phyloP scores from a whole-genome alignment of 2,329 filamentous ascomycete species.

The Ceratocystiopsis sp. region DNA sequence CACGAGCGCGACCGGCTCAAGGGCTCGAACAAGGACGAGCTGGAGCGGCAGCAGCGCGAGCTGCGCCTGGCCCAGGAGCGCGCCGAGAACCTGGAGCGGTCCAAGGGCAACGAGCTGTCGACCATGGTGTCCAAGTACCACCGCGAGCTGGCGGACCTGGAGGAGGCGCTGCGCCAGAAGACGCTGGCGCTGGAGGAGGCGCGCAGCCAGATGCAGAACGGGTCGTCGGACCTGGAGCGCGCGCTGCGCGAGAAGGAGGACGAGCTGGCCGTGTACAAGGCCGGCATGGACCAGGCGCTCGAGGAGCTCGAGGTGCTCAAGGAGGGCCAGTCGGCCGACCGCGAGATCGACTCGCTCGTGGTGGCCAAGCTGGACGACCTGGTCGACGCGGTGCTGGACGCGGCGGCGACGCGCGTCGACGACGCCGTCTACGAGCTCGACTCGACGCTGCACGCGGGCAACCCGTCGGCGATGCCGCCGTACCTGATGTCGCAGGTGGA shows the following conservation, averaged over 20 bases:
- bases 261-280: conserved; percentile 94
- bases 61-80: conserved; percentile 81
- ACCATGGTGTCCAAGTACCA: conserved; percentile 93
- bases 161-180: conserved; percentile 82
- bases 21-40: conserved; percentile 77
- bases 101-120: conserved; percentile 89
- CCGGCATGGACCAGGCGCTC: conserved; percentile 90
- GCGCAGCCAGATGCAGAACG: conserved; percentile 60
- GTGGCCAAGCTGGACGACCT: conserved; percentile 91
- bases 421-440: conserved; percentile 95
- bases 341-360: conserved; percentile 79
- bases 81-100: conserved; percentile 79
- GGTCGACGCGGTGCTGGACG: conserved; percentile 89
- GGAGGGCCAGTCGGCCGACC: conserved; percentile 60
- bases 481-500: conserved; percentile 95
- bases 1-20: conserved; percentile 82
- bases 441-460: conserved; percentile 94
- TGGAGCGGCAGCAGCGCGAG: conserved; percentile 89
- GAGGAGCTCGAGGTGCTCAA: conserved; percentile 82
- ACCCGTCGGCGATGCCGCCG: conserved; percentile 88
- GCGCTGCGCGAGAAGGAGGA: conserved; percentile 88
- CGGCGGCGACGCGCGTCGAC: conserved; percentile 83
- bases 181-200: conserved; percentile 72
- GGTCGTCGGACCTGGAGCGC: conserved; percentile 70
- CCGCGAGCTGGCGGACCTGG: conserved; percentile 88